These are phyloP conservation scores for Neurospora sp. DNA, from an alignment of 495 filamentous ascomycete genomes.

Conservation along the genomic window DNA sequence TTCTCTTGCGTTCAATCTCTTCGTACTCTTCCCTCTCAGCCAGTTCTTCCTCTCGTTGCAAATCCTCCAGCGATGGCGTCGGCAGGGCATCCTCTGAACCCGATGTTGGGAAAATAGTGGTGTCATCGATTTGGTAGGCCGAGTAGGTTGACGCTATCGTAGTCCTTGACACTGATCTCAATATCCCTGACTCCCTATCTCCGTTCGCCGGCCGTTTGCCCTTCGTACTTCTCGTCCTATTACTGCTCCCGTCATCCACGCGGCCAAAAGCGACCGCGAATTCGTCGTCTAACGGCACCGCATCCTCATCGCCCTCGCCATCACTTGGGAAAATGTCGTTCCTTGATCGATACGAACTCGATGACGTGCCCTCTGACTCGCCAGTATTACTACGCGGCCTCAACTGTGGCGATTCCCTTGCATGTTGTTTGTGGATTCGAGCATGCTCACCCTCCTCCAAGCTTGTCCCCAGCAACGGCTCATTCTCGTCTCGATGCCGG, in stretches of 20 bases:
- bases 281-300: slow-evolving; percentile 86
- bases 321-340: slow-evolving; percentile 92
- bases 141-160: slow-evolving; percentile 41
- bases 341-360: slow-evolving; percentile 84
- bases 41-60: slow-evolving; percentile 68
- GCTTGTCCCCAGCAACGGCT: slow-evolving; percentile 58
- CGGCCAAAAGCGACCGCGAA: slow-evolving; percentile 70
- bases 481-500: slow-evolving; percentile 46
- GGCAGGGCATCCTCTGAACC: slow-evolving; percentile 21
- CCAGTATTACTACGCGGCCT: slow-evolving; percentile 70
- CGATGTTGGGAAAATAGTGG: slow-evolving; percentile 11
- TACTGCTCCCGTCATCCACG: slow-evolving; percentile 65
- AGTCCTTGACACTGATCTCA: slow-evolving; percentile 42
- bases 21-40: slow-evolving; percentile 58
- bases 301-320: slow-evolving; percentile 79
- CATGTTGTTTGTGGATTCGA: slow-evolving; percentile 6
- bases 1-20: slow-evolving; percentile 56
- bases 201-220: slow-evolving; percentile 49
- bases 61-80: slow-evolving; percentile 54
- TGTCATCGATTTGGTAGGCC: slow-evolving; percentile 19
- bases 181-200: slow-evolving; percentile 26
- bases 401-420: slow-evolving; percentile 29
- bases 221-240: slow-evolving; percentile 50
- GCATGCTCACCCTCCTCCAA: slow-evolving; percentile 34
- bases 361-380: slow-evolving; percentile 62